Conservation (phyloP, 2,329 filamentous ascomycete species). For the Phaeosphaeriaceae sp. region DNA sequence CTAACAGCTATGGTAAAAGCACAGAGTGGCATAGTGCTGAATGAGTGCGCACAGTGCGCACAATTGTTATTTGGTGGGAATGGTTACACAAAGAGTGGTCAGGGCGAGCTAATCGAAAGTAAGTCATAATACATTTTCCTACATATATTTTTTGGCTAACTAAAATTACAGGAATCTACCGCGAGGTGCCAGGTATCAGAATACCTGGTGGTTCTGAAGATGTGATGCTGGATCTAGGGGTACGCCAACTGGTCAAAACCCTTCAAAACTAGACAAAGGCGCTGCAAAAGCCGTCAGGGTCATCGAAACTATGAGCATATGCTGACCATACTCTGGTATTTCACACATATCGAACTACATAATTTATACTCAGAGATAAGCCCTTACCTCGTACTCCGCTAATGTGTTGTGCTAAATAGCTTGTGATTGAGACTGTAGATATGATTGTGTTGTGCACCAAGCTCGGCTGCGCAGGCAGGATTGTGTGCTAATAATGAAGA, state of each 20-base stretch:
- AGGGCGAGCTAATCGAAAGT: slow-evolving; percentile 74
- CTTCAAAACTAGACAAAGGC: slow-evolving; percentile 65
- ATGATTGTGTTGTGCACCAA: too few species aligned
- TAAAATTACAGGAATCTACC: slow-evolving; percentile 59
- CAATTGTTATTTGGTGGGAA: slow-evolving; percentile 76
- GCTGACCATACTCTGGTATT: too few species aligned
- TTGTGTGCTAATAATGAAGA: too few species aligned
- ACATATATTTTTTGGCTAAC: slow-evolving; percentile 12
- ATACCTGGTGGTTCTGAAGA: slow-evolving; percentile 76
- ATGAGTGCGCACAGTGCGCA: slow-evolving; percentile 72
- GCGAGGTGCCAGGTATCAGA: slow-evolving; percentile 65
- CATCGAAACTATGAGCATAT: slow-evolving; percentile 51
- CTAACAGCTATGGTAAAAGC: slow-evolving; percentile 76
- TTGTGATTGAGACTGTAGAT: too few species aligned
- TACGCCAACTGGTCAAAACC: slow-evolving; percentile 74
- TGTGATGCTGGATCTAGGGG: slow-evolving; percentile 72
- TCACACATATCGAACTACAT: too few species aligned
- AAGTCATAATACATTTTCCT: slow-evolving; percentile 47
- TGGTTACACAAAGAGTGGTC: slow-evolving; percentile 71
- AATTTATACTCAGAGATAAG: too few species aligned
- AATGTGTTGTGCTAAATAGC: too few species aligned
- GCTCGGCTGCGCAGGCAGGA: too few species aligned
- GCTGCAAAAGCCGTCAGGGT: slow-evolving; percentile 53
- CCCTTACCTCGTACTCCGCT: too few species aligned
- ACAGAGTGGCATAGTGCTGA: slow-evolving; percentile 72